Evolutionary conservation across 1,284 basidiomycete genomes (phyloP), one percentile per base, ranked within the genome.

Genomic region (Bjerkandera adusta): DNA sequence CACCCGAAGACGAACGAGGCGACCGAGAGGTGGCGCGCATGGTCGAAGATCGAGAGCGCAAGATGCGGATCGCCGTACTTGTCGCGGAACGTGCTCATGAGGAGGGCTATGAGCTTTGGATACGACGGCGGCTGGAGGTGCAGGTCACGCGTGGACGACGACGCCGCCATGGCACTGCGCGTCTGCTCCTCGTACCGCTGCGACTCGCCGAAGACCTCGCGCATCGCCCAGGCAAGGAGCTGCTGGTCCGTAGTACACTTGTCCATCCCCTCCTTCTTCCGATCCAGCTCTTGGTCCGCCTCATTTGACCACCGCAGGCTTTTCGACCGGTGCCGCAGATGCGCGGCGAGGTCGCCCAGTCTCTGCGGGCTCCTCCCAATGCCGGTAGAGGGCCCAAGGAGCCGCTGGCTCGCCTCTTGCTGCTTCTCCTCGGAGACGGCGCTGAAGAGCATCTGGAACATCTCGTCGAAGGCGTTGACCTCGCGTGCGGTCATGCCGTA

Each of bases 1-100:
- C 92, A 95, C 3, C 91, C 92, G 58, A 88, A 85, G 21, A 93
- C 85, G 62, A 88, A 94, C 3, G 87, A 90, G 5, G 83, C 73
- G 40, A 85, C 75, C 3, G 87, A 89, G 4, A 83, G 75, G 27
- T 76, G 75, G 37, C 81, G 78, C 0, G 89, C 87, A 61, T 92
- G 76, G 44, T 85, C 75, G 68, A 94, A 95, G 27, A 94, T 75
- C 15, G 86, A 78, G n/a, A 95, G 75, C 1, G 92, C 81, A 36
- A 92, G 77, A 60, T 93, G 78, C 1, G 92, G 90, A 53, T 92
- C 83, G 24, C 68, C 67, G 64, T 88, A 92, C 42, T 80, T 84
- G 54, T 83, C 82, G 11, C 90, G 79, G 62, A 92, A 86, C 4
- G 79, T 74, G 21, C 69, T 71, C 77, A 95, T 89, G 40, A 92